A percentile compares a stretch with the other conserved stretches of the same genome.
Evolutionary conservation across 176 grass and related monocot species (phyloP).

Genomic region (Carex kokanica): DNA sequence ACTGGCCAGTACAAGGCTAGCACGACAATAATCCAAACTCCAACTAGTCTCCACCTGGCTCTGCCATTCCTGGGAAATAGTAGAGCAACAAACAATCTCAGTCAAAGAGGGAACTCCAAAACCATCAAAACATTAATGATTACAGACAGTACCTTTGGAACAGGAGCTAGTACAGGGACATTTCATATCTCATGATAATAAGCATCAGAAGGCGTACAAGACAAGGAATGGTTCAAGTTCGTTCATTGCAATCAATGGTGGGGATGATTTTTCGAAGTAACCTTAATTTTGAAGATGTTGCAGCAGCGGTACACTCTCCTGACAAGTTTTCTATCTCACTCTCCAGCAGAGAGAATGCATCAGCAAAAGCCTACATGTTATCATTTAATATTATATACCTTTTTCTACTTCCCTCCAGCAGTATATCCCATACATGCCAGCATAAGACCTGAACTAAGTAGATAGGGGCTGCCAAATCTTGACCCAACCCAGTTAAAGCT

Average conservation of each 20-base stretch:
- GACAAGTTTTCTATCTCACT: slow-evolving; percentile 67
- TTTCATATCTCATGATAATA: not conserved
- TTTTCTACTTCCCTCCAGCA: slow-evolving; percentile 12
- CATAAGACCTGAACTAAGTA: not conserved
- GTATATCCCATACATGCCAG: slow-evolving; percentile 1
- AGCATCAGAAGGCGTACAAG: not conserved
- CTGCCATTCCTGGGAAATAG: not conserved
- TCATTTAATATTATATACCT: slow-evolving; percentile 8
- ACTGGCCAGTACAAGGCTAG: not conserved
- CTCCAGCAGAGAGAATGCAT: slow-evolving; percentile 83
- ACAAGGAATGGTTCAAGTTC: slow-evolving; percentile 15
- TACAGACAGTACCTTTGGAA: slow-evolving; percentile 9
- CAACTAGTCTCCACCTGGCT: not conserved
- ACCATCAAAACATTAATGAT: not conserved
- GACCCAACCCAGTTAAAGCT: not conserved
- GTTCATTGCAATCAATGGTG: slow-evolving; percentile 67
- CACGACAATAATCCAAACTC: not conserved
- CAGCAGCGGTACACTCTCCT: slow-evolving; percentile 37
- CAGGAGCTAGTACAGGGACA: not conserved
- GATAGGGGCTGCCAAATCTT: not conserved
- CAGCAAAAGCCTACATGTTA: slow-evolving; percentile 75
- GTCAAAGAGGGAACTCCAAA: not conserved
- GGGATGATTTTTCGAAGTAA: slow-evolving; percentile 86
- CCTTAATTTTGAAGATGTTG: slow-evolving; percentile 51
- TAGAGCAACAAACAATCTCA: not conserved